phyloP scores from a whole-genome alignment of 2,329 filamentous ascomycete species.

The Colletotrichum cordylinicola region DNA sequence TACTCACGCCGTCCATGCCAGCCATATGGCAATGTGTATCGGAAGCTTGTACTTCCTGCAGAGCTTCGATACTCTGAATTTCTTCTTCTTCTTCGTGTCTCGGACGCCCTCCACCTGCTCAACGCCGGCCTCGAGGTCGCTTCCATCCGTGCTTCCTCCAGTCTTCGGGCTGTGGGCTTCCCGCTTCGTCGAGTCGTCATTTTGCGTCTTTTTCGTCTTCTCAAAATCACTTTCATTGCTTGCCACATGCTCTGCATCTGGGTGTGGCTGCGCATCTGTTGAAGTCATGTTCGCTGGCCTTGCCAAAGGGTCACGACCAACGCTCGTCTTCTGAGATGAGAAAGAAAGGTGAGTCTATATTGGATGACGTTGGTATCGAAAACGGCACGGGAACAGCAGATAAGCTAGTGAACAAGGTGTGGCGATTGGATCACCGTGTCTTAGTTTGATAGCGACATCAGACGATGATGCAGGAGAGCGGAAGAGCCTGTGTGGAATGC shows the following conservation, averaged over 20 bases:
- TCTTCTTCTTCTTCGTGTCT: neutral
- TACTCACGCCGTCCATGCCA: conserved; percentile 13
- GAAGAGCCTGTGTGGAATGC: neutral
- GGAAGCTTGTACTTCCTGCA: conserved; percentile 8
- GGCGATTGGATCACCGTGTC: neutral
- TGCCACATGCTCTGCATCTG: neutral
- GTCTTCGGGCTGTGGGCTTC: neutral
- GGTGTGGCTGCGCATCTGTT: neutral
- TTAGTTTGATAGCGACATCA: neutral
- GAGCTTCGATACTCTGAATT: neutral
- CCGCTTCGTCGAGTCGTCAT: neutral
- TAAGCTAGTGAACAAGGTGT: neutral
- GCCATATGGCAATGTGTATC: conserved; percentile 3
- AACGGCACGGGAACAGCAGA: neutral
- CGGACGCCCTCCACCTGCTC: neutral
- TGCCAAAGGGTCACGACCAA: neutral
- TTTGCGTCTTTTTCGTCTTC: neutral
- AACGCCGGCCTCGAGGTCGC: conserved; percentile 4
- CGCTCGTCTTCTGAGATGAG: neutral
- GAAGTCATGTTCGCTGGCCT: neutral
- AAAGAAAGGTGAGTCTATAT: neutral
- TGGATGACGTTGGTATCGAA: neutral
- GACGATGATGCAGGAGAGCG: neutral
- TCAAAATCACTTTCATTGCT: neutral
- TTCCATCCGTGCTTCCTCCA: neutral